Evolutionary conservation across 805 yeast genomes (phyloP).

Genomic region (Candida palmyrensis): DNA sequence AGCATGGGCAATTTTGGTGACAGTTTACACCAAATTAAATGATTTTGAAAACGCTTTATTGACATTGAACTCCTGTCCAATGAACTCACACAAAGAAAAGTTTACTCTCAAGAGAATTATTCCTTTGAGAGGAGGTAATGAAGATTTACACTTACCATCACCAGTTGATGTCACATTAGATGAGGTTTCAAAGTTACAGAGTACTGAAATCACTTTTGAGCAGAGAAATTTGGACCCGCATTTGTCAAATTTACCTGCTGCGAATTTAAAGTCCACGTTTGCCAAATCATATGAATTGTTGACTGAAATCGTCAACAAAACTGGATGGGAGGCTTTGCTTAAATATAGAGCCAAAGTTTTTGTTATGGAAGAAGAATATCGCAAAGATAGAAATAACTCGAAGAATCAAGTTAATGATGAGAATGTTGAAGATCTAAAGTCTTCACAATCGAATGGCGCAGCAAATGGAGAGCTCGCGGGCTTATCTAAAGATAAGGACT

Average conservation of each 20-base stretch:
- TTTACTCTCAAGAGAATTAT: slow-evolving; percentile 57
- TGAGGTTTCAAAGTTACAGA: slow-evolving; percentile 63
- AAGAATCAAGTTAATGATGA: slow-evolving; percentile 2
- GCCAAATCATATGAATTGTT: slow-evolving; percentile 42
- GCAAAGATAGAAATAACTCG: slow-evolving; percentile 29
- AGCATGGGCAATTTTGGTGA: slow-evolving; percentile 68
- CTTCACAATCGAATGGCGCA: slow-evolving; percentile 10
- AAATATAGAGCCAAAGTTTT: slow-evolving; percentile 43
- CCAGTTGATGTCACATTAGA: slow-evolving; percentile 70
- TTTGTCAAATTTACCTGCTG: slow-evolving; percentile 60
- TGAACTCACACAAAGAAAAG: slow-evolving; percentile 69
- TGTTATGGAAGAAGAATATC: slow-evolving; percentile 45
- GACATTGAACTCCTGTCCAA: slow-evolving; percentile 75
- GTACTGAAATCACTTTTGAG: slow-evolving; percentile 60
- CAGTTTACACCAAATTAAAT: slow-evolving; percentile 55
- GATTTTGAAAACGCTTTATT: slow-evolving; percentile 69
- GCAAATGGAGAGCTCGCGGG: slow-evolving; percentile 3
- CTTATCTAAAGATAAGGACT: slow-evolving; percentile 6
- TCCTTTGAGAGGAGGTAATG: slow-evolving; percentile 42
- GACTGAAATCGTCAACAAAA: slow-evolving; percentile 39
- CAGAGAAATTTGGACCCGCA: slow-evolving; percentile 61
- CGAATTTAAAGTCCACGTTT: slow-evolving; percentile 51
- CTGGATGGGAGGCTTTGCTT: slow-evolving; percentile 43
- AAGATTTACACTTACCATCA: slow-evolving; percentile 65
- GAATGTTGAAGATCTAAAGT: slow-evolving; percentile 7